A percentile compares a stretch with the other conserved stretches of the same genome.
These are phyloP conservation scores for Boletus sensibilis DNA, from an alignment of 768 basidiomycete species.

Conservation along the genomic window DNA sequence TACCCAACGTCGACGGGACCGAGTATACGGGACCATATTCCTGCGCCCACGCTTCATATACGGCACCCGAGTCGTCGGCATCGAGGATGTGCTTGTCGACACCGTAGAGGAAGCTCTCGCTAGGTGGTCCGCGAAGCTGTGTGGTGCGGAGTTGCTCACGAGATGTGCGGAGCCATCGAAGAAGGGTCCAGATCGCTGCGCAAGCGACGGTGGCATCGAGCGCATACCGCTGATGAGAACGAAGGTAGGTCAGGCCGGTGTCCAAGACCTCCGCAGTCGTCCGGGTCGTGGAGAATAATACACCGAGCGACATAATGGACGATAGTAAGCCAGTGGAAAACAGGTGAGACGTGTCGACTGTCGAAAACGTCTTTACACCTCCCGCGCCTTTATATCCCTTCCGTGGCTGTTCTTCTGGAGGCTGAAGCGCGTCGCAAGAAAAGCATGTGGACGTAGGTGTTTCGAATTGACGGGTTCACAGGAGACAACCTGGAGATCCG, in stretches of 20 bases:
- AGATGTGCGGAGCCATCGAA: background rate
- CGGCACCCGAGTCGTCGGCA: background rate
- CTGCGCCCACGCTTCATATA: constrained; percentile 19
- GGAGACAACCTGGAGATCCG: no score
- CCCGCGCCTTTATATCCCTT: background rate
- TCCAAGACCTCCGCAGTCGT: background rate
- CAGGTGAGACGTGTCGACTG: background rate
- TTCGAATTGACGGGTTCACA: no score
- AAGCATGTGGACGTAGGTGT: no score
- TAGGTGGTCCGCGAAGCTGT: constrained; percentile 13
- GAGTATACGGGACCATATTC: constrained; percentile 15
- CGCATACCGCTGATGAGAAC: background rate
- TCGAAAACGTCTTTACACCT: background rate
- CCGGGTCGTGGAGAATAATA: background rate
- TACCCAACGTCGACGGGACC: constrained; percentile 8
- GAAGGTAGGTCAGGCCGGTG: background rate
- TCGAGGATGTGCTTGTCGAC: background rate
- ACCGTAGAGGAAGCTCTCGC: constrained; percentile 17
- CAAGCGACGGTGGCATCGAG: background rate
- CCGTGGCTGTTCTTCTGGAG: background rate
- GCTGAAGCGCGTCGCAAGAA: no score
- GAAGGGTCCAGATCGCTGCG: background rate
- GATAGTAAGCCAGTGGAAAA: background rate
- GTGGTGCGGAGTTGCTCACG: constrained; percentile 4
- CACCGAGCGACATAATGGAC: background rate